phyloP scores from a whole-genome alignment of 345 rosid genomes.

The Brassica cretica region DNA sequence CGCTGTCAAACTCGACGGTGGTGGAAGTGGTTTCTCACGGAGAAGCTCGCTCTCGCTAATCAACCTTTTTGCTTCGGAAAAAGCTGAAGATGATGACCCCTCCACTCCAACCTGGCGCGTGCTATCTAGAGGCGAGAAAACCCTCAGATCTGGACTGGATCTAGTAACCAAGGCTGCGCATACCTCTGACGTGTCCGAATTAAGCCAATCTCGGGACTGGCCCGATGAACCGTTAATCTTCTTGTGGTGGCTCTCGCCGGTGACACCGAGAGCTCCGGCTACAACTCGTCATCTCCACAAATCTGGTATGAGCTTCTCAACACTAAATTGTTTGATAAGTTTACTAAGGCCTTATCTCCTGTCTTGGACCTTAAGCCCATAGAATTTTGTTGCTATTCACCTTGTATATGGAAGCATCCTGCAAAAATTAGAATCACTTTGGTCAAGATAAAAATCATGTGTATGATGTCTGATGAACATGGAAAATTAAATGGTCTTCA shows the following conservation, averaged over 20 bases:
- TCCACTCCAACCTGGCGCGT: too few relatives aligned
- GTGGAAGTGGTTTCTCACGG: background rate
- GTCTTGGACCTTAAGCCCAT: background rate
- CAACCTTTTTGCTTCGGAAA: background rate
- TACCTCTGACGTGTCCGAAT: background rate
- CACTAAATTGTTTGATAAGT: background rate
- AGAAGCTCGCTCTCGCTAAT: background rate
- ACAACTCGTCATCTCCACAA: background rate
- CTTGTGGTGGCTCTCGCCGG: background rate
- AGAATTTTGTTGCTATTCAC: background rate
- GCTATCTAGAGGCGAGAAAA: too few relatives aligned
- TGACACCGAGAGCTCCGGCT: background rate
- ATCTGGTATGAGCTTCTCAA: background rate
- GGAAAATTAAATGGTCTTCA: too few relatives aligned
- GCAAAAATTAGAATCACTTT: background rate
- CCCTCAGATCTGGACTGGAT: too few relatives aligned
- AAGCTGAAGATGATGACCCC: background rate
- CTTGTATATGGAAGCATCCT: background rate
- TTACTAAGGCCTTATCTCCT: background rate
- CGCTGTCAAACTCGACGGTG: background rate
- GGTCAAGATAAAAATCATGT: too few relatives aligned
- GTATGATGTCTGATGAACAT: too few relatives aligned
- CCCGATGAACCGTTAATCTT: background rate
- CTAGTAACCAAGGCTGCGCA: background rate
- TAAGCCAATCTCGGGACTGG: background rate